phyloP scores from a whole-genome alignment of 2,329 filamentous ascomycete genomes.

The Plectosphaerella cucumerina region DNA sequence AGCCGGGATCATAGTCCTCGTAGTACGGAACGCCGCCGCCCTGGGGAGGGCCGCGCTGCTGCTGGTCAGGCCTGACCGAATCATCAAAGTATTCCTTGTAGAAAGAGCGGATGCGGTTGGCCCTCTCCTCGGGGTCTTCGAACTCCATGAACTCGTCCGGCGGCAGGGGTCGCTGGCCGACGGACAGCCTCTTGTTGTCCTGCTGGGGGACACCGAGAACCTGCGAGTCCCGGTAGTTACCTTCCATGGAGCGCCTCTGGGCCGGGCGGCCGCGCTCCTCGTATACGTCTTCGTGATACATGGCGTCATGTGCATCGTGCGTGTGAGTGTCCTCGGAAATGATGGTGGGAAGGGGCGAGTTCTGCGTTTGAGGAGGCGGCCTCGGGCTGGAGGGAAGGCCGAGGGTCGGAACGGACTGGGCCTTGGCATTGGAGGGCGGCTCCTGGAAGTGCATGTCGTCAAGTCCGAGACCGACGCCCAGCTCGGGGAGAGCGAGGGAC shows the following conservation, averaged over 20 bases:
- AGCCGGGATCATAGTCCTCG: constrained; percentile 71
- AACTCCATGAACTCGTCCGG: constrained; percentile 73
- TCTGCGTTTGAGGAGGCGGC: constrained; percentile 23
- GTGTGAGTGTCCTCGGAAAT: constrained; percentile 27
- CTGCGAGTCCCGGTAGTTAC: constrained; percentile 21
- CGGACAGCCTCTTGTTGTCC: constrained; percentile 57
- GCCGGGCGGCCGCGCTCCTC: constrained; percentile 32
- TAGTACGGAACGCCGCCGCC: constrained; percentile 49
- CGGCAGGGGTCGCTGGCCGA: constrained; percentile 79
- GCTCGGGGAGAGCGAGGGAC: constrained; percentile 8
- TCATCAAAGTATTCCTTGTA: constrained; percentile 99
- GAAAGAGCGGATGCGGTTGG: constrained; percentile 95
- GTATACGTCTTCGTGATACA: constrained; percentile 16
- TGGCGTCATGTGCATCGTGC: constrained; percentile 11
- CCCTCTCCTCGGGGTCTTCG: constrained; percentile 89
- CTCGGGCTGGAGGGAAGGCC: constrained; percentile 22
- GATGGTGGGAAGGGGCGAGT: constrained; percentile 5
- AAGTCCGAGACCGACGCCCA: constrained; percentile 13
- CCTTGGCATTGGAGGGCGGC: constrained; percentile 10
- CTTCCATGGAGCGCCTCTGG: constrained; percentile 19
- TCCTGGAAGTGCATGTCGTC: constrained; percentile 10
- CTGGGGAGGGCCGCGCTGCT: constrained; percentile 7
- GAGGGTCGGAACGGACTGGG: constrained; percentile 12
- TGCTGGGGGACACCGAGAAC: constrained; percentile 51
- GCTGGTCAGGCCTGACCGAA: constrained; percentile 22